These are phyloP conservation scores for Neurospora sp. DNA, from an alignment of 495 filamentous ascomycete genomes.

Conservation along the genomic window DNA sequence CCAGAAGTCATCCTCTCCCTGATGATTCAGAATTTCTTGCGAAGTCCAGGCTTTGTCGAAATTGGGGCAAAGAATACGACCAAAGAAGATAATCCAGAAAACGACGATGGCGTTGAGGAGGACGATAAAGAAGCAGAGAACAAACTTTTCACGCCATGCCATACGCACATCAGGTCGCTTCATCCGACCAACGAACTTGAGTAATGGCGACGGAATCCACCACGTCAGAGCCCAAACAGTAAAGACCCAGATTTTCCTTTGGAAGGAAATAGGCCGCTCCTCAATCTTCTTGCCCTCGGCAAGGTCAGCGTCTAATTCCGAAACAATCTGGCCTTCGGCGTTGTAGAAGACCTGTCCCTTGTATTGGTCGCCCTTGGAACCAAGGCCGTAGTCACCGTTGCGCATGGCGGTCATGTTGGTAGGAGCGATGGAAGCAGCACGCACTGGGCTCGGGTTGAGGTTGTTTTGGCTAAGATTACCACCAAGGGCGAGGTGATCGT, in stretches of 20 bases:
- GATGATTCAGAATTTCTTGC: conserved; percentile 61
- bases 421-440: conserved; percentile 64
- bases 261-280: conserved; percentile 49
- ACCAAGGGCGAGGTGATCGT: conserved; percentile 57
- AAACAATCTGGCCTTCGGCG: conserved; percentile 44
- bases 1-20: conserved; percentile 66
- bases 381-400: conserved; percentile 87
- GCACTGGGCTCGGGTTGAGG: conserved; percentile 27
- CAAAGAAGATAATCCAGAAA: conserved; percentile 88
- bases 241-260: conserved; percentile 66
- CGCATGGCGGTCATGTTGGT: conserved; percentile 54
- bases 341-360: conserved; percentile 64
- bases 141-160: conserved; percentile 93
- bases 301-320: conserved; percentile 59
- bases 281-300: conserved; percentile 67
- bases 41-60: conserved; percentile 81
- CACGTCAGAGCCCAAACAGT: conserved; percentile 82
- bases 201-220: conserved; percentile 83
- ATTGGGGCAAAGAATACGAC: conserved; percentile 77
- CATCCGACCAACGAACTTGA: conserved; percentile 83
- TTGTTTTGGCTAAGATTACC: conserved; percentile 53
- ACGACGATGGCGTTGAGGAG: conserved; percentile 75
- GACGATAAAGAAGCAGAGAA: conserved; percentile 69
- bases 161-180: conserved; percentile 93
- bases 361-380: conserved; percentile 70